These are phyloP conservation scores for Urtica urens DNA, from an alignment of 306 rosid species.

Conservation along the genomic window DNA sequence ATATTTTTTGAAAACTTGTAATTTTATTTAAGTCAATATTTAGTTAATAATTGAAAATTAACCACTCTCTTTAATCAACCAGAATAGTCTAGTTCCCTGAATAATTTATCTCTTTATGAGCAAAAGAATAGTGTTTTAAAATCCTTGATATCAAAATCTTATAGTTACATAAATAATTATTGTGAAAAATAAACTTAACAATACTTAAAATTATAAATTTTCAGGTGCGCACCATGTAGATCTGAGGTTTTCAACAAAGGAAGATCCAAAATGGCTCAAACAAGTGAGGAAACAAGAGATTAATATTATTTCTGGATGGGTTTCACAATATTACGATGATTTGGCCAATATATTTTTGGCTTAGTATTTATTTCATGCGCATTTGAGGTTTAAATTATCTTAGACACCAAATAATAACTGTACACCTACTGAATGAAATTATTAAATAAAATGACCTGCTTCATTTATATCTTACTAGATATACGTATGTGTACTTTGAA, in stretches of 20 bases:
- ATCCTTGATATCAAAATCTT: not conserved
- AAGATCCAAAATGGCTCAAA: slow-evolving; percentile 74
- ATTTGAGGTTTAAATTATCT: no score
- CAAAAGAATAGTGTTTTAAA: not conserved
- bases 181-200: no score
- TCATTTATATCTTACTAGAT: no score
- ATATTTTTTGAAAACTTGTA: not conserved
- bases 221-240: slow-evolving; percentile 94
- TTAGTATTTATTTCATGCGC: no score
- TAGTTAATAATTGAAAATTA: no score
- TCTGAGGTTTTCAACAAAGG: slow-evolving; percentile 45
- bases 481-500: no score
- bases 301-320: slow-evolving; percentile 45
- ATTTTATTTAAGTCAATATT: not conserved
- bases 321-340: slow-evolving; percentile 47
- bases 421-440: no score
- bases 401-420: no score
- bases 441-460: no score
- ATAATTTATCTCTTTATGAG: no score
- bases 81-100: not conserved
- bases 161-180: not conserved
- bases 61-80: not conserved
- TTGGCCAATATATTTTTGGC: no score
- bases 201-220: no score
- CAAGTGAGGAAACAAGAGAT: slow-evolving; percentile 52